Evolutionary conservation across 1,139 yeast genomes (phyloP).

Genomic region (Arxiozyma bovina): DNA sequence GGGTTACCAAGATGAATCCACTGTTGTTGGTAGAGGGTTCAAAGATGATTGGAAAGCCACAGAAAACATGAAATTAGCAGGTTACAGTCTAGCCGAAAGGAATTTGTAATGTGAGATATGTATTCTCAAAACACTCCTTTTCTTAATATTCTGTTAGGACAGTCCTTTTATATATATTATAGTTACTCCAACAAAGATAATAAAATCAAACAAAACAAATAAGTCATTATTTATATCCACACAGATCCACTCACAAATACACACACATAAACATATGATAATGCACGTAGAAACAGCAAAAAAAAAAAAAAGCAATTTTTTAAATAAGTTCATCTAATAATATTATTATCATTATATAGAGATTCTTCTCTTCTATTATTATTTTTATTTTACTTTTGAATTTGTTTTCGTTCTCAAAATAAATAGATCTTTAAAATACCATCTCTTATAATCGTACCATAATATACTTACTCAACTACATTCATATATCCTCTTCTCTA

Average conservation of each 20-base stretch:
- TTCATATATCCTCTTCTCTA: too few relatives aligned
- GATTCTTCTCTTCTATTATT: background rate
- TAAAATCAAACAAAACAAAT: background rate
- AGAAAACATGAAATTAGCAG: background rate
- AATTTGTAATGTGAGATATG: background rate
- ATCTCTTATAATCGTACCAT: too few relatives aligned
- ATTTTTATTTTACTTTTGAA: too few relatives aligned
- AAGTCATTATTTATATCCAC: background rate
- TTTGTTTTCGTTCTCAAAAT: too few relatives aligned
- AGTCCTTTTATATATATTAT: too few relatives aligned
- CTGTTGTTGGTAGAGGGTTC: constrained; percentile 9
- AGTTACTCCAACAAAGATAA: background rate
- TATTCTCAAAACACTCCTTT: too few relatives aligned
- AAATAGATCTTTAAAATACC: too few relatives aligned
- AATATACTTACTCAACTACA: too few relatives aligned
- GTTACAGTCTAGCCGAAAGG: background rate
- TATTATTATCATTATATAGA: background rate
- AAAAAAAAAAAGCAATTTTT: too few relatives aligned
- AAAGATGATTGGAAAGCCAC: constrained; percentile 9
- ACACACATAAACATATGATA: constrained; percentile 5
- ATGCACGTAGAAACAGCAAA: background rate
- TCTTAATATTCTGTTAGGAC: background rate
- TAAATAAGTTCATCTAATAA: too few relatives aligned
- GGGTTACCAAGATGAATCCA: background rate
- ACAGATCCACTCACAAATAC: constrained; percentile 6